Base-by-base conservation (phyloP, 78 protist genomes). In the Dictyostelium intermedium region DNA sequence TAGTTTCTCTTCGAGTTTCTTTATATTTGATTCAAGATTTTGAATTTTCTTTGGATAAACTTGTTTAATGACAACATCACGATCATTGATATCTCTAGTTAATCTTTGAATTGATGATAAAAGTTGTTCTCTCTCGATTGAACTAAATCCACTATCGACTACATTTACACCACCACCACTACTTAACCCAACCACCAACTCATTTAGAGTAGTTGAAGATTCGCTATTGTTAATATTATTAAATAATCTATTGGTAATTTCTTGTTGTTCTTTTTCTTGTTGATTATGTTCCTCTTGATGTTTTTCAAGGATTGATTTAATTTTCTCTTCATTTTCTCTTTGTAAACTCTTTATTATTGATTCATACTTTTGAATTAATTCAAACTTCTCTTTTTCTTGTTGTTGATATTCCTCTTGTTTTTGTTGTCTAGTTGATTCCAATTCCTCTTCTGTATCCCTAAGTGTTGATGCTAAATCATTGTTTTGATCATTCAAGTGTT, bases 31-130 rank as follows among this genome's bases (percentile, higher is more conserved):
- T 56, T 89, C 94, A 1, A 89, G 32, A 32, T 53, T 50, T 25
- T 89, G 86, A 30, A 89, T 80, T 74, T 89, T 89, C 73, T 81
- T 89, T 50, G 94, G 94, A 81, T 63, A 89, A 16, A 89, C 83
- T 13, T 76, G 72, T 74, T 89, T 89, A 6, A 89, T 89, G 1
- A 78, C 60, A 7, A 39, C 45, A 32, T 89, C 94, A 30, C 94
- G 34, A 34, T 89, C 94, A 5, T 14, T 47, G 5, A 89, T n/a
- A 7, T 89, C 82, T 43, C 73, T 35, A 6, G 13, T 60, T 35
- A 89, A n/a, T 34, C 74, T 60, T 80, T 80, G 23, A 50, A 89
- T 32, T 10, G 23, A 47, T 25, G 72, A 23, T 34, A 63, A 23
- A 13, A 89, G 63, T 18, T 78, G 66, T 34, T 89, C 94, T 50